These are phyloP conservation scores for Hsuehochloa calcarea DNA, from an alignment of 176 grass and related monocot species.

Conservation along the genomic window DNA sequence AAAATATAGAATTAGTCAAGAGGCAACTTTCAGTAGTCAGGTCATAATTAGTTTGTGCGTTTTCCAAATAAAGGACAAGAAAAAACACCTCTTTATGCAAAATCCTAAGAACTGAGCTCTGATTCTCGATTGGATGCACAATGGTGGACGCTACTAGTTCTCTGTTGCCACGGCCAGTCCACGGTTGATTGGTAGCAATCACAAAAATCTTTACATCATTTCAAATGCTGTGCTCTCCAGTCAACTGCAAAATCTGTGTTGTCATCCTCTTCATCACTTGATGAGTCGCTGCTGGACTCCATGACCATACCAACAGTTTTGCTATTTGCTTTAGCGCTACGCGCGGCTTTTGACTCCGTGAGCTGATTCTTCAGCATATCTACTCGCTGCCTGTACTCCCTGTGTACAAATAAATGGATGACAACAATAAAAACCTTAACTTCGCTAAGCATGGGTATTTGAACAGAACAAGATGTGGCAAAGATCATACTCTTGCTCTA, in stretches of 20 bases:
- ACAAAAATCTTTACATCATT: conserved; percentile 28
- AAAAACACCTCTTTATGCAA: conserved; percentile 2
- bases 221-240: conserved; percentile 59
- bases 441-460: not conserved
- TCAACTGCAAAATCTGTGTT: conserved; percentile 50
- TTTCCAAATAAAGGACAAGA: not conserved
- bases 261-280: conserved; percentile 48
- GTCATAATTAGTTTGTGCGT: not conserved
- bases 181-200: not conserved
- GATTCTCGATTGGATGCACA: not conserved
- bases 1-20: not conserved
- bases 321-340: conserved; percentile 36
- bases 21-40: not conserved
- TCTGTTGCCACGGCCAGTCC: not conserved
- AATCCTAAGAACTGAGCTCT: not conserved
- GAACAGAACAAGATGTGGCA: not conserved
- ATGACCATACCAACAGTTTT: conserved; percentile 41
- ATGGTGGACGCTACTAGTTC: not conserved
- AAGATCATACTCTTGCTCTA: conserved; percentile 73
- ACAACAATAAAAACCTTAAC: not conserved
- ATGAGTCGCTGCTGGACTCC: conserved; percentile 44
- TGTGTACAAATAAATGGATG: conserved; percentile 30
- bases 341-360: conserved; percentile 35
- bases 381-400: conserved; percentile 46
- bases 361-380: conserved; percentile 60